These are phyloP conservation scores for Huntiella omanensis DNA, from an alignment of 2,329 filamentous ascomycete genomes.

Conservation along the genomic window DNA sequence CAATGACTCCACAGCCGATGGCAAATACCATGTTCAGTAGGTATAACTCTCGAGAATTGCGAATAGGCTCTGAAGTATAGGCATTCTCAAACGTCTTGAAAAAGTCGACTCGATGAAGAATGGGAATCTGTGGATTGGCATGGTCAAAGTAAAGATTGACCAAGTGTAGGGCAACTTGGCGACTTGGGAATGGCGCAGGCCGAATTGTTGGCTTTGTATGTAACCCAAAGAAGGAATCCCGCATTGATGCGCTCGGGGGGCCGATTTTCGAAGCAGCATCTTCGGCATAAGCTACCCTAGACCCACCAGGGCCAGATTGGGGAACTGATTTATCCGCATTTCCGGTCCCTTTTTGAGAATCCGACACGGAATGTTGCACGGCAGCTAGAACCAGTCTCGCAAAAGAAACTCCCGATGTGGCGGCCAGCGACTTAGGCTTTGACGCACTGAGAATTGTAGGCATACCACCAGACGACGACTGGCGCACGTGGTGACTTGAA, in stretches of 20 bases:
- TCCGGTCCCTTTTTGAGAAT: constrained; percentile 14
- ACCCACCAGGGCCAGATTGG: constrained; percentile 11
- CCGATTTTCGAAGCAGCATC: constrained; percentile 13
- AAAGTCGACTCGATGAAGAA: constrained; percentile 76
- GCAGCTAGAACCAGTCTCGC: constrained; percentile 86
- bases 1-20: constrained; percentile 83
- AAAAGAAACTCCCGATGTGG: constrained; percentile 82
- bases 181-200: constrained; percentile 66
- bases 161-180: constrained; percentile 51
- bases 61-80: constrained; percentile 48
- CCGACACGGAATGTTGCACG: constrained; percentile 53
- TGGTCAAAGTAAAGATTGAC: constrained; percentile 85
- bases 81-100: constrained; percentile 72
- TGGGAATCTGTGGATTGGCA: constrained; percentile 87
- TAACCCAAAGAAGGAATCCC: constrained; percentile 92
- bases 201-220: constrained; percentile 79
- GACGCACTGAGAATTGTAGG: constrained; percentile 60
- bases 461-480: constrained; percentile 28
- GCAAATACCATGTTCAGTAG: constrained; percentile 94
- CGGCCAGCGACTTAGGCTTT: constrained; percentile 65
- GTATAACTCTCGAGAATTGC: constrained; percentile 68
- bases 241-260: constrained; percentile 52
- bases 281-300: neutral
- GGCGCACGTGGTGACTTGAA: neutral
- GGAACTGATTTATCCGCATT: constrained; percentile 15